phyloP scores from a whole-genome alignment of 2,329 filamentous ascomycete genomes.

The Alternaria brassicae region DNA sequence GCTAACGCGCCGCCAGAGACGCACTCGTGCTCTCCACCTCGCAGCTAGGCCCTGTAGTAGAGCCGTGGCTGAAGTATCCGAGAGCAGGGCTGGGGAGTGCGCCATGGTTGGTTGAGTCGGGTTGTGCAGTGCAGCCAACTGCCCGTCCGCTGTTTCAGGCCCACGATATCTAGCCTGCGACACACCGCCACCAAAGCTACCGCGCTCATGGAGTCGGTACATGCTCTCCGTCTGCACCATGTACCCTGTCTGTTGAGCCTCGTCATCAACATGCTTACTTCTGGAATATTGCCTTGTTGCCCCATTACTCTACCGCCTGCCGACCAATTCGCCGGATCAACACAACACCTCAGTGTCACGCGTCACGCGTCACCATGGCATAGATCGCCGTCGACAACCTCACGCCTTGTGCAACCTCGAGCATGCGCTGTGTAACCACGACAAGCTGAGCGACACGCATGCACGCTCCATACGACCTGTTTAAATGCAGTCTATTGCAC shows the following conservation, averaged over 20 bases:
- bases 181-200: slow-evolving; percentile 29
- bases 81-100: slow-evolving; percentile 27
- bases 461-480: slow-evolving; percentile 23
- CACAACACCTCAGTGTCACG: slow-evolving; percentile 14
- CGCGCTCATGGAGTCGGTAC: slow-evolving; percentile 14
- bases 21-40: slow-evolving; percentile 18
- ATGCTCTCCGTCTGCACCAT: neutral
- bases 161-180: slow-evolving; percentile 25
- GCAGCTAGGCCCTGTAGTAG: slow-evolving; percentile 18
- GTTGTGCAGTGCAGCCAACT: slow-evolving; percentile 22
- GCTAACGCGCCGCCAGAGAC: slow-evolving; percentile 23
- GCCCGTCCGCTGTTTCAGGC: slow-evolving; percentile 37
- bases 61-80: slow-evolving; percentile 20
- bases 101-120: slow-evolving; percentile 14
- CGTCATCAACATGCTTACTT: slow-evolving; percentile 15
- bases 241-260: neutral
- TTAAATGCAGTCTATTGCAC: slow-evolving; percentile 16
- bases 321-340: slow-evolving; percentile 18
- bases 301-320: neutral
- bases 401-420: slow-evolving; percentile 29
- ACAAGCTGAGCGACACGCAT: slow-evolving; percentile 22
- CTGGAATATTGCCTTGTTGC: slow-evolving; percentile 13
- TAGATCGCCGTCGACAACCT: slow-evolving; percentile 15
- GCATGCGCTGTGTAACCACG: slow-evolving; percentile 34
- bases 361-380: slow-evolving; percentile 25